Base-by-base conservation (phyloP, 495 filamentous ascomycete species). In the Aspergillus asperescens region DNA sequence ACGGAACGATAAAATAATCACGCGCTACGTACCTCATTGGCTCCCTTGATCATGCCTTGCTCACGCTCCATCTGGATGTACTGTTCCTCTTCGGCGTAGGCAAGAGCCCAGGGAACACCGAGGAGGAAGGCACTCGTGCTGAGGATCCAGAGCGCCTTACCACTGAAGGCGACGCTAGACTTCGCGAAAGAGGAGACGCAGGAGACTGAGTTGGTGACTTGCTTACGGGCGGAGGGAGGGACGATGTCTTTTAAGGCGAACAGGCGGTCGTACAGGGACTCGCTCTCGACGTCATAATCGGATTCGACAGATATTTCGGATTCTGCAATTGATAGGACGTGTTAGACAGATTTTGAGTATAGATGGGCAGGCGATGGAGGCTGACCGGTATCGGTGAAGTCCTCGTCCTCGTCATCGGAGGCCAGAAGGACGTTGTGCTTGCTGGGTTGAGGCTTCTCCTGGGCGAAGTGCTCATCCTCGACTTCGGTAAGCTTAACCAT, bases 401-500 rank as follows among this genome's bases (percentile, higher is more conserved):
- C 89, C 43, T 46, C 43, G 16, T 84, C 86, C 64, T 92, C 89
- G 40, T 94, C 87, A 57, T 93, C 86, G 53, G 86, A 82, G 50
- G 69, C 65, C 34, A 77, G 59, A 47, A 77, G 65, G 44, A 69
- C 66, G 48, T 75, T 67, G 62, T 71, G 35, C 66, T 75, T 75
- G 54, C 73, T 74, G 41, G 88, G 79, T 39, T 77, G 75, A 58
- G 86, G 83, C 69, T 88, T 86, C 60, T 84, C 75, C 55, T 76
- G 70, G 64, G 82, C 74, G 77, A 96, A 95, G 69, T 93, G 89
- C 75, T 95, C 90, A 68, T 98, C 93, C 56, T 91, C 84, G 65
- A 98, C 91, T 74, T 96, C 94, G 59, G 84, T 85, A 58, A 98
- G 88, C 72, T 94, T 87, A 67, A 98, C 93, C 93, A 98, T 98